Percentiles rank a stretch among this genome's conserved stretches.
phyloP scores from a whole-genome alignment of 2,329 filamentous ascomycete species.

The Aspergillus ruber region DNA sequence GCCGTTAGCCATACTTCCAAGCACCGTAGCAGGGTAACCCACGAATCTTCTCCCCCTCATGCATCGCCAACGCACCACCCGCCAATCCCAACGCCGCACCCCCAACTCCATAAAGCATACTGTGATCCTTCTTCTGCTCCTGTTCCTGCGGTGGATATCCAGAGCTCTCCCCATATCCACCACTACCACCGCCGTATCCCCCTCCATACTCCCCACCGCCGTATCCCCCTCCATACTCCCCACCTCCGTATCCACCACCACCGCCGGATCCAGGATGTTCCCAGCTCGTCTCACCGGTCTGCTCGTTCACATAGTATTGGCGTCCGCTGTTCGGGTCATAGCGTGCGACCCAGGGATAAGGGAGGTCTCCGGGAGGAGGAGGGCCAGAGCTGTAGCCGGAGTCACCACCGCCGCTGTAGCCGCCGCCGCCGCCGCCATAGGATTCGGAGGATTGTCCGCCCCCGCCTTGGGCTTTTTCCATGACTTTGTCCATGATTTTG shows the following conservation, averaged over 20 bases:
- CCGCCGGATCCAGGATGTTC: slow-evolving; percentile 24
- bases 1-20: not conserved
- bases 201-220: slow-evolving; percentile 18
- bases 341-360: slow-evolving; percentile 40
- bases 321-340: slow-evolving; percentile 37
- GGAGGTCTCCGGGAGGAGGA: slow-evolving; percentile 11
- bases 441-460: not conserved
- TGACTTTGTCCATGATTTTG: slow-evolving; percentile 22
- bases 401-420: not conserved
- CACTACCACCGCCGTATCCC: slow-evolving; percentile 14
- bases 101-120: slow-evolving; percentile 31
- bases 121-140: slow-evolving; percentile 23
- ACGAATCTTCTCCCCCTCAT: slow-evolving; percentile 41
- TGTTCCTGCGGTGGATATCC: slow-evolving; percentile 10
- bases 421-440: not conserved
- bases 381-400: slow-evolving; percentile 1
- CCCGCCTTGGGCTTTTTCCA: slow-evolving; percentile 6
- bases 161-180: slow-evolving; percentile 5
- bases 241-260: slow-evolving; percentile 2
- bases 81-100: slow-evolving; percentile 37
- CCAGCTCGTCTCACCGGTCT: slow-evolving; percentile 40
- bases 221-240: slow-evolving; percentile 6
- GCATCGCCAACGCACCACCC: slow-evolving; percentile 40
- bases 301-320: slow-evolving; percentile 43
- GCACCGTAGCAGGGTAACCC: slow-evolving; percentile 9